A percentile compares a stretch with the other conserved stretches of the same genome.
These are phyloP conservation scores for Arxiozyma bovina DNA, from an alignment of 1,139 yeast species.

Conservation along the genomic window DNA sequence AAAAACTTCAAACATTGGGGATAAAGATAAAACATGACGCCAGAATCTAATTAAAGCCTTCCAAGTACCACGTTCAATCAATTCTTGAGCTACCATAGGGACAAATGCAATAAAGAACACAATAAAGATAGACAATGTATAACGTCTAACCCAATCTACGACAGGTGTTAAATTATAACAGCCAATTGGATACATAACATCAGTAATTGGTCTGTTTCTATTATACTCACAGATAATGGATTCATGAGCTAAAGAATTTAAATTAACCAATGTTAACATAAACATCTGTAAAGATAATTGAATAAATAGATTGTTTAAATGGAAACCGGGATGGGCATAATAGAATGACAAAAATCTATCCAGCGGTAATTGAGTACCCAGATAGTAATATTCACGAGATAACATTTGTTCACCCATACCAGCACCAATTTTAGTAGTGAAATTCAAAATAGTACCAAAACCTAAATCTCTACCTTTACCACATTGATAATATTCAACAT, in stretches of 20 bases:
- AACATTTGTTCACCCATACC: slow-evolving; percentile 99
- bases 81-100: slow-evolving; percentile 93
- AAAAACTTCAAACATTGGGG: slow-evolving; percentile 96
- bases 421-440: slow-evolving; percentile 99
- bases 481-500: slow-evolving; percentile 98
- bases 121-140: slow-evolving; percentile 93
- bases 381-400: slow-evolving; percentile 93
- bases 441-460: slow-evolving; percentile 94
- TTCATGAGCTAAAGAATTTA: slow-evolving; percentile 87
- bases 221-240: slow-evolving; percentile 78
- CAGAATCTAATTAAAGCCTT: slow-evolving; percentile 84
- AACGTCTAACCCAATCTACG: slow-evolving; percentile 95
- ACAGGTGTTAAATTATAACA: slow-evolving; percentile 90
- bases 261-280: slow-evolving; percentile 83
- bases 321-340: slow-evolving; percentile 99
- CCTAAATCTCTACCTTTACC: slow-evolving; percentile 99
- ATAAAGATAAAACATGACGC: slow-evolving; percentile 80
- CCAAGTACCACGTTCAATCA: slow-evolving; percentile 97
- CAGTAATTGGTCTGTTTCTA: slow-evolving; percentile 77
- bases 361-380: slow-evolving; percentile 93
- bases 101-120: slow-evolving; percentile 96
- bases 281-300: slow-evolving; percentile 88
- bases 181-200: slow-evolving; percentile 76
- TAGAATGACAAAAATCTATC: slow-evolving; percentile 96
- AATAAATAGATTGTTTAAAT: slow-evolving; percentile 90